A percentile compares a stretch with the other conserved stretches of the same genome.
Evolutionary conservation across 108 stramenopile genomes (phyloP).

Genomic region (Thalassiosira profunda): DNA sequence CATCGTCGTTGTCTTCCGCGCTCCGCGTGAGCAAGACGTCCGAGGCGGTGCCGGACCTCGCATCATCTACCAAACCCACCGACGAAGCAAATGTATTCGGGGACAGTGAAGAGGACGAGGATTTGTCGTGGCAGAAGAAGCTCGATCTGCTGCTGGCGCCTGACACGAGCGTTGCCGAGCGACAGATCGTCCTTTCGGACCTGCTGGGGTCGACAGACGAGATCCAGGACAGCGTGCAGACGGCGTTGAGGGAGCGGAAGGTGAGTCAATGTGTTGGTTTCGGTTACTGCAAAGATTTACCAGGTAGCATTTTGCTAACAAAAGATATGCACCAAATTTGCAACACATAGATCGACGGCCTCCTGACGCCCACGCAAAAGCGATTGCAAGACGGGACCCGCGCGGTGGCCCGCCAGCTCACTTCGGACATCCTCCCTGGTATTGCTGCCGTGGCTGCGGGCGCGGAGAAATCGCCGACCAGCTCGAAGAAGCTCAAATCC

Average conservation of each 20-base stretch:
- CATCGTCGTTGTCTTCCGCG: not conserved
- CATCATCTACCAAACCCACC: conserved; percentile 36
- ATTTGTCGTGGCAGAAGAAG: conserved; percentile 66
- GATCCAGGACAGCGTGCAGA: conserved; percentile 73
- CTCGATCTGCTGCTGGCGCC: conserved; percentile 77
- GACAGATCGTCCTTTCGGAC: conserved; percentile 77
- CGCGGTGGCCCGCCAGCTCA: conserved; percentile 83
- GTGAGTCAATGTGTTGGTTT: conserved; percentile 35
- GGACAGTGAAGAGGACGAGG: conserved; percentile 3
- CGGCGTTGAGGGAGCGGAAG: conserved; percentile 73
- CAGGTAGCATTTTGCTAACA: not conserved
- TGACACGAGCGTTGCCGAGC: conserved; percentile 62
- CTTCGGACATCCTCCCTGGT: conserved; percentile 80
- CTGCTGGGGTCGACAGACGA: conserved; percentile 69
- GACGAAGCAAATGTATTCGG: conserved; percentile 31
- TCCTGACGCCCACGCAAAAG: conserved; percentile 78
- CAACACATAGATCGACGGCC: conserved; percentile 80
- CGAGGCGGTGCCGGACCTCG: conserved; percentile 36
- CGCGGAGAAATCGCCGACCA: not conserved
- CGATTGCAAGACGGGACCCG: conserved; percentile 80
- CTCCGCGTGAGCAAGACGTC: conserved; percentile 7
- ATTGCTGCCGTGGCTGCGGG: conserved; percentile 42
- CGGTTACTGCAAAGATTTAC: not conserved
- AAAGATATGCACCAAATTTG: too few species aligned
- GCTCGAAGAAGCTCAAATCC: conserved; percentile 29